These are phyloP conservation scores for Alternaria burnsii DNA, from an alignment of 2,329 filamentous ascomycete species.

Conservation along the genomic window DNA sequence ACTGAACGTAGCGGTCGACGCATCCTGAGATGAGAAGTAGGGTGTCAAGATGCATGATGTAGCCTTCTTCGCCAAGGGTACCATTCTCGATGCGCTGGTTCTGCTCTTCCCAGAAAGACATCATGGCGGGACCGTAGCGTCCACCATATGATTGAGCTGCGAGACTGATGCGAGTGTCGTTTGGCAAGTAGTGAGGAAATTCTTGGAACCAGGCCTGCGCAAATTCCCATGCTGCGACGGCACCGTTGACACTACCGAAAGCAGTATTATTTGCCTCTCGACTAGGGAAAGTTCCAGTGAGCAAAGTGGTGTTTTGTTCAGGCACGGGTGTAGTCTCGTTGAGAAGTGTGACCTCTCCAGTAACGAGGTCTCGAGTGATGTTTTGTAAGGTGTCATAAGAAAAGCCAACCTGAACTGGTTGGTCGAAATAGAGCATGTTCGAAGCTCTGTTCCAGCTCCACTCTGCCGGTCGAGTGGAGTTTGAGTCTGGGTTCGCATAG, in stretches of 20 bases:
- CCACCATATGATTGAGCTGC: conserved; percentile 28
- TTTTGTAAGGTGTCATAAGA: conserved; percentile 54
- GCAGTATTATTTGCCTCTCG: conserved; percentile 28
- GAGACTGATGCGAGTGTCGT: conserved; percentile 29
- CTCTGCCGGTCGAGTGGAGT: conserved; percentile 17
- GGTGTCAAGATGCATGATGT: conserved; percentile 21
- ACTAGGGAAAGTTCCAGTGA: conserved; percentile 28
- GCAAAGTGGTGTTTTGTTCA: conserved; percentile 27
- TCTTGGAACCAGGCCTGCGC: conserved; percentile 33
- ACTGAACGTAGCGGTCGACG: conserved; percentile 21
- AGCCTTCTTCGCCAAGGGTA: conserved; percentile 15
- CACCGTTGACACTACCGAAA: conserved; percentile 29
- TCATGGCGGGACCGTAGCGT: conserved; percentile 24
- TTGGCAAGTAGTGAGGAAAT: conserved; percentile 31
- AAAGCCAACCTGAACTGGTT: conserved; percentile 66
- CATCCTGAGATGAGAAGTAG: conserved; percentile 21
- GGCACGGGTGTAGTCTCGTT: conserved; percentile 23
- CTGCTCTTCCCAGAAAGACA: conserved; percentile 25
- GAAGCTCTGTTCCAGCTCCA: conserved; percentile 34
- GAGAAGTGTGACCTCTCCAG: conserved; percentile 19
- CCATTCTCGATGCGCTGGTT: conserved; percentile 24
- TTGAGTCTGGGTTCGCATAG: conserved; percentile 42
- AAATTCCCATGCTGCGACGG: conserved; percentile 32
- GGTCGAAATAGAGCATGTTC: conserved; percentile 69
- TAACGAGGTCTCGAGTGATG: conserved; percentile 28